These are phyloP conservation scores for Mortierella antarctica DNA, from an alignment of 192 early-diverging fungal genomes.

Conservation along the genomic window DNA sequence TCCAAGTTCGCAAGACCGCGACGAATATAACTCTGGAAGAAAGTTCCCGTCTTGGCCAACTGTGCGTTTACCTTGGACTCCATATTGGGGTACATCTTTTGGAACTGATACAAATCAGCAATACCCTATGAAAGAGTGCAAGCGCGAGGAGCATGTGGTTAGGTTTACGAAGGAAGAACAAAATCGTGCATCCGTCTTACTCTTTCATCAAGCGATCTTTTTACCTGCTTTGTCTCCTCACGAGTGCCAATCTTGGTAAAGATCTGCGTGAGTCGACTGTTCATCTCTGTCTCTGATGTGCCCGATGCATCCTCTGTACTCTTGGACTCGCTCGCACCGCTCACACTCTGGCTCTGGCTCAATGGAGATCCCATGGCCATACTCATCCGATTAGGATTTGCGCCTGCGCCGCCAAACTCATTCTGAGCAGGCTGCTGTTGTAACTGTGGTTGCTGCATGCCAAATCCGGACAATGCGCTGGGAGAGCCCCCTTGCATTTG, in stretches of 20 bases:
- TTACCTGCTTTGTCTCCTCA: conserved; percentile 74
- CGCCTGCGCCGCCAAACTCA: conserved; percentile 21
- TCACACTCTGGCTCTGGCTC: conserved; percentile 4
- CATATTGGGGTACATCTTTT: conserved; percentile 75
- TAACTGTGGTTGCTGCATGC: neutral
- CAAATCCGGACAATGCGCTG: conserved; percentile 4
- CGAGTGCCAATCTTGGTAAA: conserved; percentile 78
- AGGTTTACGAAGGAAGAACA: neutral
- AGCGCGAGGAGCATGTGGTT: neutral
- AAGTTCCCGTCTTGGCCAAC: conserved; percentile 70
- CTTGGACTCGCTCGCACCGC: conserved; percentile 13
- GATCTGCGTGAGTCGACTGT: conserved; percentile 71
- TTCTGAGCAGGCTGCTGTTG: conserved; percentile 6
- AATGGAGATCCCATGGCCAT: conserved; percentile 22
- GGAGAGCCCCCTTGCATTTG: conserved; percentile 15
- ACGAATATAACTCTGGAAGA: conserved; percentile 82
- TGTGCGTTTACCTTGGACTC: conserved; percentile 70
- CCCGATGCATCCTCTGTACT: conserved; percentile 23
- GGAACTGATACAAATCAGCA: conserved; percentile 79
- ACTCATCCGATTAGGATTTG: conserved; percentile 16
- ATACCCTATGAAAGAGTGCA: conserved; percentile 65
- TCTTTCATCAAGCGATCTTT: too few species aligned
- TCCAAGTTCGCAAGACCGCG: conserved; percentile 71
- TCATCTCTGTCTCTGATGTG: conserved; percentile 68
- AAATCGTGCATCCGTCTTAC: neutral